phyloP scores from a whole-genome alignment of 2,329 filamentous ascomycete species.

The Pestalotiopsis sp. region DNA sequence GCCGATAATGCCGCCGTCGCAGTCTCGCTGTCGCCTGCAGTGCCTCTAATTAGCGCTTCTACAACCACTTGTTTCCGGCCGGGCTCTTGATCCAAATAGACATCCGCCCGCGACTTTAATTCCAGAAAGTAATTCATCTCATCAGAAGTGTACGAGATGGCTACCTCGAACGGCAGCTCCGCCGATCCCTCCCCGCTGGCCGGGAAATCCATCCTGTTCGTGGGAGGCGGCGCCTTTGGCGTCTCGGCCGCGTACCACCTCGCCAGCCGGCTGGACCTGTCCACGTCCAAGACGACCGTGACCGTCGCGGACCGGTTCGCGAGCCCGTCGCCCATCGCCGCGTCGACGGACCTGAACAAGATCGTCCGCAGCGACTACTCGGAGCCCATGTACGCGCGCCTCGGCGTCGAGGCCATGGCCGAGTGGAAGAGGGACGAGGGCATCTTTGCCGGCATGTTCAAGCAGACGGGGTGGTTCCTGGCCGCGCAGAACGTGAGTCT shows the following conservation, averaged over 20 bases:
- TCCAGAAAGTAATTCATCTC: neutral
- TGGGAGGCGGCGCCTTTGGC: conserved; percentile 32
- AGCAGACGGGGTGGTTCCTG: conserved; percentile 32
- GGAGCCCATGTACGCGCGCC: conserved; percentile 27
- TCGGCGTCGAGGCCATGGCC: conserved; percentile 29
- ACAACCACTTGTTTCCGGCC: too few relatives aligned
- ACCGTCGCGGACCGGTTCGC: conserved; percentile 28
- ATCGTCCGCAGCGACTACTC: conserved; percentile 38
- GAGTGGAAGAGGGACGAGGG: conserved; percentile 27
- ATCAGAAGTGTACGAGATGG: too few relatives aligned
- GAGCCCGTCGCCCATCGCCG: conserved; percentile 24
- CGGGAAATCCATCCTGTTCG: conserved; percentile 25
- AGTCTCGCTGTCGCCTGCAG: too few relatives aligned
- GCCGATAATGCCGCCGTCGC: too few relatives aligned
- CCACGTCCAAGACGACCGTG: conserved; percentile 12
- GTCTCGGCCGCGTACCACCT: conserved; percentile 35
- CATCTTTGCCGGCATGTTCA: conserved; percentile 30
- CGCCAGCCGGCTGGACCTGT: conserved; percentile 20
- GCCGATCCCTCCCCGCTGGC: neutral
- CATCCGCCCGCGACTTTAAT: too few relatives aligned
- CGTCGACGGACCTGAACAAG: conserved; percentile 36
- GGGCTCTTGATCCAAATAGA: too few relatives aligned
- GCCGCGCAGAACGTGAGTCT: conserved; percentile 26
- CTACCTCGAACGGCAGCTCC: neutral
- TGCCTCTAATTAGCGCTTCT: too few relatives aligned